Base-by-base conservation (phyloP, 805 yeast genomes). In the Saturnispora dispora region DNA sequence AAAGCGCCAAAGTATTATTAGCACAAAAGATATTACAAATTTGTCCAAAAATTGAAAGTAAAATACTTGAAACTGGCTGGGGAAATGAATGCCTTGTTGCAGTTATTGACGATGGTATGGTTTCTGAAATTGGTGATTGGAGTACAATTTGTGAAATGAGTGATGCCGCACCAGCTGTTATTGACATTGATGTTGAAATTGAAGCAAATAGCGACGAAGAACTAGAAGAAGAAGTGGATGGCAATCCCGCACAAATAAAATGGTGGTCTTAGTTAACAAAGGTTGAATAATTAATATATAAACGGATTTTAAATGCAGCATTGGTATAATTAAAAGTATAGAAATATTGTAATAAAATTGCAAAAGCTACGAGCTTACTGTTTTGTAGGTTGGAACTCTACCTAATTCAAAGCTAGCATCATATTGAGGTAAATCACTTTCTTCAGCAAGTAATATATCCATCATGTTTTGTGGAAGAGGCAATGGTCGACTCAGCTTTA, bases 81-180 rank as follows among this genome's bases (percentile, higher is more conserved):
- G 83, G 83, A 3, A 75, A 74, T 58, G 72, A 71, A 46, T 76
- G 82, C 57, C 65, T 69, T 41, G 60, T 76, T 55, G 60, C 75
- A 32, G 76, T 78, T 54, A 59, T 59, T 15, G 60, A 67, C 46
- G 67, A 70, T 53, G 53, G 67, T 50, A 44, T 66, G 46, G 54
- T 71, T 55, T 58, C 64, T 59, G 64, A 68, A 57, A 42, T 55
- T 13, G 47, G 51, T 32, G 51, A 48, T 43, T 48, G 51, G 51
- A 40, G 20, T 13, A 33, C 30, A 15, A 15, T 25, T 22, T 13
- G 11, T 40, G 13, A 30, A 48, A 11, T 22, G 3, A 9, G 47
- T 8, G 13, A 37, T 17, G 15, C 7, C 11, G 18, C n/a, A 37
- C 15, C 22, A 9, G 33, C 22, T 2, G 47, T 43, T 35, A 35